Conservation (phyloP, 257 asterid species). For the Gardenia jasminoides region DNA sequence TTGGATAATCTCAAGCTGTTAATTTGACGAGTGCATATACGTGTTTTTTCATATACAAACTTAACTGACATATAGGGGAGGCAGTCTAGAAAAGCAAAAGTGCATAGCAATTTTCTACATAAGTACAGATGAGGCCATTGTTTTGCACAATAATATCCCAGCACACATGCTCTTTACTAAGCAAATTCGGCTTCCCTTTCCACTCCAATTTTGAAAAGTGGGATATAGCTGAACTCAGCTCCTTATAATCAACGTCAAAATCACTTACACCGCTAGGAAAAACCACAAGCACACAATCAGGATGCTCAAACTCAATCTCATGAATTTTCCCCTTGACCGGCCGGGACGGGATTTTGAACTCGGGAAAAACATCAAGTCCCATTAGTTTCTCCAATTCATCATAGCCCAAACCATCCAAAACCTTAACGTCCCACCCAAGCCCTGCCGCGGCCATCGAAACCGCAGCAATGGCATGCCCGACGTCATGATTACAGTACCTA, state of each 20-base stretch:
- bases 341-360: constrained; percentile 53
- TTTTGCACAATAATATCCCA: constrained; percentile 67
- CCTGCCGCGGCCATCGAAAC: constrained; percentile 86
- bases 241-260: constrained; percentile 62
- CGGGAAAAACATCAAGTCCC: constrained; percentile 54
- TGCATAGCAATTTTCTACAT: too few relatives aligned
- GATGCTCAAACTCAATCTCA: constrained; percentile 87
- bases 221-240: constrained; percentile 33
- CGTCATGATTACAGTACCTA: constrained; percentile 97
- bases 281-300: constrained; percentile 79
- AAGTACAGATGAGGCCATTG: neutral
- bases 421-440: constrained; percentile 86
- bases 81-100: too few relatives aligned
- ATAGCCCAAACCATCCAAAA: constrained; percentile 73
- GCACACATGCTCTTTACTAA: constrained; percentile 80
- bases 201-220: constrained; percentile 56
- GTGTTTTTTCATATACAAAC: neutral
- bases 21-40: neutral
- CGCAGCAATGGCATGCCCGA: constrained; percentile 91
- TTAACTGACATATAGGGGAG: neutral
- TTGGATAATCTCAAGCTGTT: neutral
- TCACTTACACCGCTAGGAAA: constrained; percentile 47
- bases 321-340: constrained; percentile 75
- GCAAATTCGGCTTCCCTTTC: constrained; percentile 77
- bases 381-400: constrained; percentile 63